phyloP scores from a whole-genome alignment of 345 rosid species.

The Salix udensis region DNA sequence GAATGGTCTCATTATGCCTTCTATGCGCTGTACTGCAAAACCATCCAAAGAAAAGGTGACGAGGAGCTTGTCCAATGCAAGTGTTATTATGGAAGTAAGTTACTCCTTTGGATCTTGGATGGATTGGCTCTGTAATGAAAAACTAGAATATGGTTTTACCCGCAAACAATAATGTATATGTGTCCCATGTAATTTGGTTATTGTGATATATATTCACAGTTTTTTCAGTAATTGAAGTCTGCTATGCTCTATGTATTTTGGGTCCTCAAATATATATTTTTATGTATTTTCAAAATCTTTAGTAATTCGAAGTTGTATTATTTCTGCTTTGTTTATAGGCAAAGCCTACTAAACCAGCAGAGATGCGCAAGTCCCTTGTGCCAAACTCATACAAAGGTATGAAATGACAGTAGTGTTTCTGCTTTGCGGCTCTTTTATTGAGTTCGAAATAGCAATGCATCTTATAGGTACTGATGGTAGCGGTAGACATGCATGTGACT shows the following conservation, averaged over 20 bases:
- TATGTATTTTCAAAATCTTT: not conserved
- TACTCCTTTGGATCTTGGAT: not conserved
- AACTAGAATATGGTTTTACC: not conserved
- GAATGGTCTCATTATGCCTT: conserved; percentile 36
- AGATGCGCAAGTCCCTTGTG: conserved; percentile 21
- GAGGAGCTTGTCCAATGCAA: conserved; percentile 22
- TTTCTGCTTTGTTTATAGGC: conserved; percentile 27
- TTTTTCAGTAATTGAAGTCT: not conserved
- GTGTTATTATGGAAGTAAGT: conserved; percentile 37
- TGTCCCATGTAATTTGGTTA: not conserved
- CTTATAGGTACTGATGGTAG: conserved; percentile 32
- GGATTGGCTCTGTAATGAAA: not conserved
- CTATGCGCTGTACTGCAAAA: conserved; percentile 23
- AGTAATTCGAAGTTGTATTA: not conserved
- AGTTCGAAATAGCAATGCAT: conserved; percentile 24
- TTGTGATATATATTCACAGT: not conserved
- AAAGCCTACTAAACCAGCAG: conserved; percentile 32
- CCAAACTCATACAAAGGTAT: conserved; percentile 55
- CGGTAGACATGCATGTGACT: conserved; percentile 24
- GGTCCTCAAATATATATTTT: not conserved
- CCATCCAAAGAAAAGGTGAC: conserved; percentile 21
- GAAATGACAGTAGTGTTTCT: conserved; percentile 34
- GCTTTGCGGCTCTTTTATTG: conserved; percentile 30
- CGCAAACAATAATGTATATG: not conserved
- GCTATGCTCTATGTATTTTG: not conserved